Evolutionary conservation across 108 stramenopile genomes (phyloP), one percentile per base, ranked within the genome.

Genomic region (Skeletonema grethae): DNA sequence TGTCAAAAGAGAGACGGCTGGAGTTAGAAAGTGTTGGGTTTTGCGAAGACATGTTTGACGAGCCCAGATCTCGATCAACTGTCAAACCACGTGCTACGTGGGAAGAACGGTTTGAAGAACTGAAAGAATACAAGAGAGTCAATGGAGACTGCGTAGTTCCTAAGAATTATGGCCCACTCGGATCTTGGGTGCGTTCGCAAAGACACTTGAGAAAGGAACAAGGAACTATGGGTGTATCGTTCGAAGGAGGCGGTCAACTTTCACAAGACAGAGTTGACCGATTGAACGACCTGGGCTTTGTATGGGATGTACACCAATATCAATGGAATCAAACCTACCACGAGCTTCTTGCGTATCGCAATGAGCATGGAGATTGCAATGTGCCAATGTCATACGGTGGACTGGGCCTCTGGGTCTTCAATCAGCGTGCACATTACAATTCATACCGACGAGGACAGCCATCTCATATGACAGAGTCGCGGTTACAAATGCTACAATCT

Each of bases 31-130:
- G 56, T 36, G 78, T 72, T 43, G 78, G 78, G 5, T 79, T 79
- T 43, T 60, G 29, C 2, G 41, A 32, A 13, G 20, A 5, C 5
- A 79, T 79, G 78, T 79, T 79, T 67, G 71, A 72, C 28, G 71
- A 79, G 57, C 78, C 70, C 24, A 50, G 66, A 28, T n/a, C 28
- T 41, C 46, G 69, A 25, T 31, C 71, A 25, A 61, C 46, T 4
- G 29, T 59, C 10, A 72, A 68, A 56, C 72, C 41, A 7, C 68
- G 73, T 48, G 73, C 77, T n/a, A 55, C 69, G 13, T 83, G 82
- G 82, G 74, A 79, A 18, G 82, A 79, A 45, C 67, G 82, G 0
- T 83, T 65, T 55, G 58, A 83, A 28, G 82, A 93, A 25, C 61
- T 83, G n/a, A 45, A 43, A 2, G 39, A 39, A 13, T 83, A 74